Evolutionary conservation across 805 yeast species (phyloP), one percentile per base, ranked within the genome.

Genomic region (Starmerella geochares): DNA sequence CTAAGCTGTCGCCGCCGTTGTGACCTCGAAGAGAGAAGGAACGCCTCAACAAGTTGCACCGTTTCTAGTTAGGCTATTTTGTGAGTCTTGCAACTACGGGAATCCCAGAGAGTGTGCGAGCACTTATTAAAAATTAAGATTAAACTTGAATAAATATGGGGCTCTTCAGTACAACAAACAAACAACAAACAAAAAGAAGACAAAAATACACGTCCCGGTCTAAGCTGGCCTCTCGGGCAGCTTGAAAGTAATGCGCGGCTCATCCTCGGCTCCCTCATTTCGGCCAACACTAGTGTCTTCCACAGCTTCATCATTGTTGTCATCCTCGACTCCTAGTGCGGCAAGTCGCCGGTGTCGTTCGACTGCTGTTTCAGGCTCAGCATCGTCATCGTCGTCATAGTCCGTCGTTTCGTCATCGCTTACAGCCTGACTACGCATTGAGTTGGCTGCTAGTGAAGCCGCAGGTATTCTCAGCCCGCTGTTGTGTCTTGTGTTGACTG

Each of bases 281-380:
- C n/a, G n/a, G n/a, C n/a, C n/a, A n/a, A n/a, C n/a, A n/a, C n/a
- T n/a, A n/a, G n/a, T n/a, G n/a, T n/a, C n/a, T n/a, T n/a, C n/a
- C n/a, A n/a, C n/a, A n/a, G n/a, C n/a, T n/a, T n/a, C 37, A 11
- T 33, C 48, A 33, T n/a, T 33, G 17, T 53, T 60, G 9, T 46
- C 38, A 17, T 53, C 61, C 4, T 46, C 62, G 32, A 67, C 46
- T 39, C 64, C 71, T 53, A 60, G 53, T 32, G 63, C 72, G 5
- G 72, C 68, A 36, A 83, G 63, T 51, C 88, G 71, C 58, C 88
- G 74, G 35, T 70, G 69, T 50, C 76, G 73, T 62, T 83, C 88
- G 21, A 79, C 77, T n/a, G 71, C 81, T 0, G 86, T 80, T 62
- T 82, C 88, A 3, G 64, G 66, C 10, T 59, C 70, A 13, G 60